Evolutionary conservation across 1,284 basidiomycete genomes (phyloP), one percentile per base, ranked within the genome.

Genomic region (Phylloporus gajari): DNA sequence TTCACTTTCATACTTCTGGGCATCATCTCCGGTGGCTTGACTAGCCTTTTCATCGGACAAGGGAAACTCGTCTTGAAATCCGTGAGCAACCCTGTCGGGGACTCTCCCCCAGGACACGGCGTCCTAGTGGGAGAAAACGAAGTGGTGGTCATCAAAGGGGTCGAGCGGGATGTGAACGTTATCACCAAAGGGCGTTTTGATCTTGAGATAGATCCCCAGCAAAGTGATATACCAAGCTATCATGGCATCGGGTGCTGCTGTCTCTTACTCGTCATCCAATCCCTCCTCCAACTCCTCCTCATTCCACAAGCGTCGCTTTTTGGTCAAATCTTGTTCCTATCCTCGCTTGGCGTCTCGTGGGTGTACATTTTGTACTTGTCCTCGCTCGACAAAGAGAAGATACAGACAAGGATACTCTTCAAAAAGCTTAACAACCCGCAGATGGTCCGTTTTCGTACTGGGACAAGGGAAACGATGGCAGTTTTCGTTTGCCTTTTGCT

Each of bases 1-100:
- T 58, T 81, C 53, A 71, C 73, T 30, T 74, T 82, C 73, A 83
- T 83, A 58, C 65, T 82, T 3, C 46, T 83, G 19, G 82, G 81
- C 5, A 80, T 82, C 56, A 1, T 83, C 32, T 77, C 77, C 53
- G 80, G 75, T 44, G 81, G 81, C 38, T 67, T 73, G 44, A 67
- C 79, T 11, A 76, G 74, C 68, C 6, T 65, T 25, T 58, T 76
- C 27, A 72, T 79, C 6, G 78, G 78, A 17, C 67, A 61, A 23
- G 80, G 80, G 42, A 73, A 11, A 19, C 56, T 59, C 6, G 27
- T 68, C 25, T 65, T 83, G 40, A 63, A 40, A 12, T 68, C 63
- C 19, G 70, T 72, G 5, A 30, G 38, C 11, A 60, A 23, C 3
- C 59, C 59, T 60, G 59, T 35, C 6, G 35, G 25, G 19, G 59